Base-by-base conservation (phyloP, 2,329 filamentous ascomycete species). In the Emmonsiellopsis sp. region DNA sequence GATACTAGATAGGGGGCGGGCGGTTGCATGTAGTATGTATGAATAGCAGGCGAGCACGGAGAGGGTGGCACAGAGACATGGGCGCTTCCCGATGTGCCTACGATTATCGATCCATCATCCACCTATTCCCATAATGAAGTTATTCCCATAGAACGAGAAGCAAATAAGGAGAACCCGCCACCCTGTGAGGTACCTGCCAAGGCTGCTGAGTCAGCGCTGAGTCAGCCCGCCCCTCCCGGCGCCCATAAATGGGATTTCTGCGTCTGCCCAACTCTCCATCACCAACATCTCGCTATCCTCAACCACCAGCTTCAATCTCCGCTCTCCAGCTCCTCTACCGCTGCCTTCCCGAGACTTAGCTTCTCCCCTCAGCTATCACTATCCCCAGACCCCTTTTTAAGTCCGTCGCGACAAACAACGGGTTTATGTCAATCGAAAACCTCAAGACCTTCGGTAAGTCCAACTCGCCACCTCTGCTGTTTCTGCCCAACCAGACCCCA, bases 391-490 rank as follows among this genome's bases (percentile, higher is more conserved):
- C 63, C 66, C 63, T 69, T 68, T 68, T 68, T 70, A 73, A 64
- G 62, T 62, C 62, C 65, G 63, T 72, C 71, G 79, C 78, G 75
- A 70, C 69, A 81, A 84, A 83, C 82, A 79, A 79, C 84, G 85
- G 87, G 86, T 91, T 89, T 91, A 93, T 93, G 88, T 93, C 88
- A 84, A 93, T 93, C 87, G 87, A 93, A 90, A 94, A 94, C 83
- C 87, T 94, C 78, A 93, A 93, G 84, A 85, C 86, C 81, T 89
- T 89, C 85, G 88, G 88, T 93, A 78, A 71, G 87, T 80, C 53
- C 40, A 56, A 61, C 17, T 34, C 33, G 7, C 14, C 48, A 17
- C 34, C 14, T 34, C 11, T 11, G 6, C 44, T 10, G 11, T 6
- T 14, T 39, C 36, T 39, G 9, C 36, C 36, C 9, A 39, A 39